phyloP scores from a whole-genome alignment of 495 filamentous ascomycete genomes.

The Trichoderma gamsii region DNA sequence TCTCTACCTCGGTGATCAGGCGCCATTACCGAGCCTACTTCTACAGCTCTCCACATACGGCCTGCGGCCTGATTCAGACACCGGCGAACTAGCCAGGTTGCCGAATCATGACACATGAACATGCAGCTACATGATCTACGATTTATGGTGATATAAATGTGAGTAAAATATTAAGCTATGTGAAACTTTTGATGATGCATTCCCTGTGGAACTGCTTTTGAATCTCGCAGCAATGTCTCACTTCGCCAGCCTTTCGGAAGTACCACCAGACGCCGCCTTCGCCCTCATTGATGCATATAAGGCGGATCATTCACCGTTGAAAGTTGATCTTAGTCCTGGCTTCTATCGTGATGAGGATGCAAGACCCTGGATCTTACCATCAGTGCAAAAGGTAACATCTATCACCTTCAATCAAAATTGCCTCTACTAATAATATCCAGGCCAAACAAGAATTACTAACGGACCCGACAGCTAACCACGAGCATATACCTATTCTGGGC shows the following conservation, averaged over 20 bases:
- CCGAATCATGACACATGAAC: no score
- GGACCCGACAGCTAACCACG: background rate
- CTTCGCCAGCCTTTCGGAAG: background rate
- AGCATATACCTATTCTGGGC: background rate
- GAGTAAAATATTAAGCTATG: no score
- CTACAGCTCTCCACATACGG: no score
- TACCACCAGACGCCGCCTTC: background rate
- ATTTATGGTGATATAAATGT: no score
- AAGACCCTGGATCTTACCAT: conserved; percentile 9
- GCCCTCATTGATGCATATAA: background rate
- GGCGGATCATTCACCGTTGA: background rate
- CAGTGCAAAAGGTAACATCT: background rate
- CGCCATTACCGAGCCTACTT: no score
- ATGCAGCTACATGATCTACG: no score
- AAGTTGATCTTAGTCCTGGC: conserved; percentile 11
- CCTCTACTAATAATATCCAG: background rate
- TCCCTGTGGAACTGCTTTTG: no score
- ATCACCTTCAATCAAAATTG: no score
- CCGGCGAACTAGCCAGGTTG: no score
- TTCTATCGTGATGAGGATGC: conserved; percentile 9
- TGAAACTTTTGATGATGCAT: no score
- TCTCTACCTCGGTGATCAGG: no score
- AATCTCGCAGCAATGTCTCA: background rate
- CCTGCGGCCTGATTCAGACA: no score
- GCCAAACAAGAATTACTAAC: background rate